Base-by-base conservation (phyloP, 108 stramenopile genomes). In the Cyclotella kingstonii region DNA sequence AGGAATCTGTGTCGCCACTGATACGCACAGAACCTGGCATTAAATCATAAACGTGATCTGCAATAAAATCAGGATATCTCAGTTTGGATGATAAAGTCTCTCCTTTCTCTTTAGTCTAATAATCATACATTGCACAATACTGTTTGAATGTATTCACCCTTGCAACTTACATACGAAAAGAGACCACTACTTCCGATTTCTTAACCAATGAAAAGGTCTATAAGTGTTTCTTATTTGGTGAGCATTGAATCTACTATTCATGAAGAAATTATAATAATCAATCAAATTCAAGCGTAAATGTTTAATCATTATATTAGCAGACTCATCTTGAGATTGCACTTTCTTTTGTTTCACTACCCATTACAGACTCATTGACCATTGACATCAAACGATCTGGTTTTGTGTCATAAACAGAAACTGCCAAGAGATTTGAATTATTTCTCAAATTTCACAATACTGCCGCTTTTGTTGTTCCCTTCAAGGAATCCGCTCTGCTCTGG, bases 121-220 rank as follows among this genome's bases (percentile, higher is more conserved):
- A 22, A 3, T 55, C 54, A 9, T 66, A 66, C 11, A 66, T 36
- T 1, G 7, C 10, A 6, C 30, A 2, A 27, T 70, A 70, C 39
- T 54, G 41, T 15, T 42, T 43, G 22, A 29, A 63, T 17, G 61
- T 62, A 70, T 70, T 70, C 11, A 44, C 44, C 9, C 18, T 10
- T 1, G 36, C 48, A 2, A 55, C 52, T 17, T 44, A 53, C 36
- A 73, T 42, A 31, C 39, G 56, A 60, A 66, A 76, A 21, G 54
- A 50, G 60, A 76, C 74, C 74, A 76, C 67, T 67, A 76, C 38
- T 76, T 76, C 4, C 52, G 28, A 14, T 68, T 52, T 3, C 52
- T 5, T 18, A 69, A 45, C 66, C 66, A 64, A 11, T 54, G 43
- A 28, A 68, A 60, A 4, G 27, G 52, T 4, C 67, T 28, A 25